Evolutionary conservation across 1,284 basidiomycete species (phyloP), one percentile per base, ranked within the genome.

Genomic region (Apiotrichum domesticum): DNA sequence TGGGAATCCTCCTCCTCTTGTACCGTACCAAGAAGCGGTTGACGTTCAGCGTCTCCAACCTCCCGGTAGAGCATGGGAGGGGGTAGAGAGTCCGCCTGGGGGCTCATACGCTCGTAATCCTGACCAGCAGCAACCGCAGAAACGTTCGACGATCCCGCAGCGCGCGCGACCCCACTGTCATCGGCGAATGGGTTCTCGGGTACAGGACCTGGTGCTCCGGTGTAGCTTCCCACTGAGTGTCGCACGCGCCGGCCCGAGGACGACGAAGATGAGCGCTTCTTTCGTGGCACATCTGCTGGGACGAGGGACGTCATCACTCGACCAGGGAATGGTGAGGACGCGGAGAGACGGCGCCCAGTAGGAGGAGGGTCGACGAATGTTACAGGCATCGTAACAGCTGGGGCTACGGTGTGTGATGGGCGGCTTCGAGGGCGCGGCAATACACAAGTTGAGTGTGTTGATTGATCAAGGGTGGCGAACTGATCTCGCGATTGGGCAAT

Each of bases 11-110:
- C 54, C 32, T 56, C 49, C 35, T 35, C 43, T 61, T 79, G 34
- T 3, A n/a, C 29, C 6, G n/a, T 21, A 63, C 71, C 10, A 77
- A 80, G 56, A 70, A 71, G 64, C 61, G 78, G 33, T 79, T 77
- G 62, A 74, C 79, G 42, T 67, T 80, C 32, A 77, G 79, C 78
- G 39, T 61, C 60, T 6, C 34, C 45, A 4, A 39, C 35, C n/a
- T 49, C 40, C 11, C 5, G 11, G 41, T 53, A 53, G 15, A 46
- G 11, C 14, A 10, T 42, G 33, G n/a, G 4, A 14, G 46, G 9
- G 3, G 49, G 39, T 6, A 34, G 15, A 3, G 14, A 5, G 15
- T 37, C 51, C 2, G 6, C 43, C 15, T 52, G 43, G 4, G 51
- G 51, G 9, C 35, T 33, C 51, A 40, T 44, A 44, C 51, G 51